Base-by-base conservation (phyloP, 2,329 filamentous ascomycete genomes). In the Stemphylium beticola region DNA sequence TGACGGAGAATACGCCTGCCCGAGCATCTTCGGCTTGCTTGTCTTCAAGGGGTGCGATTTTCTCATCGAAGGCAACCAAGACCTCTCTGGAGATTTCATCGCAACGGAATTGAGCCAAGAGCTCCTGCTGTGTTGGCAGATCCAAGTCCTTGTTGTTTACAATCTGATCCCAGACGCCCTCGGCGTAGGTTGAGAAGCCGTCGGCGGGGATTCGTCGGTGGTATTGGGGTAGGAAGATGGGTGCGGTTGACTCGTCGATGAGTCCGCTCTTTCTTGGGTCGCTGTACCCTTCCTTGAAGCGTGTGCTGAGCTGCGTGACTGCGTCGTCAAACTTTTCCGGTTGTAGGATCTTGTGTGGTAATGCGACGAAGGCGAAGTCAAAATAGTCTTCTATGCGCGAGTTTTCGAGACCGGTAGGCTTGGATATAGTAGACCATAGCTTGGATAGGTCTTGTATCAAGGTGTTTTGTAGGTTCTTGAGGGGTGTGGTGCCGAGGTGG, bases 101-200 rank as follows among this genome's bases (percentile, higher is more conserved):
- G 75, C 95, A 99, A 63, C 95, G 87, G 80, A 98, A 99, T 75
- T 99, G 95, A 10, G 95, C 95, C 48, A 99, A 83, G 40, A 99
- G 83, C 75, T 99, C 95, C 77, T 99, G 95, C 74, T 99, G 95
- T 0, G 95, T 98, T 3, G 95, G 95, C 55, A 99, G 78, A 76
- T 99, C 95, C 49, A 99, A 82, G 71, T 99, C 95, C 77, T 99
- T 99, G 83, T 99, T 99, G 81, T 93, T 90, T 67, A 96, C 93
- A 72, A 99, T 99, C 77, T 98, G 93, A 69, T 98, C 93, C 95
- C 95, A 99, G 39, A 99, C 87, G 36, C 93, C 92, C 73, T 95
- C 87, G 0, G 95, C 93, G 68, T 99, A 99, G 55, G 92, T 83
- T 0, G 93, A 91, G 72, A 98, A 95, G n/a, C 95, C 95, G 75